phyloP scores from a whole-genome alignment of 1,284 basidiomycete genomes.

The Trichosporon coremiiforme region DNA sequence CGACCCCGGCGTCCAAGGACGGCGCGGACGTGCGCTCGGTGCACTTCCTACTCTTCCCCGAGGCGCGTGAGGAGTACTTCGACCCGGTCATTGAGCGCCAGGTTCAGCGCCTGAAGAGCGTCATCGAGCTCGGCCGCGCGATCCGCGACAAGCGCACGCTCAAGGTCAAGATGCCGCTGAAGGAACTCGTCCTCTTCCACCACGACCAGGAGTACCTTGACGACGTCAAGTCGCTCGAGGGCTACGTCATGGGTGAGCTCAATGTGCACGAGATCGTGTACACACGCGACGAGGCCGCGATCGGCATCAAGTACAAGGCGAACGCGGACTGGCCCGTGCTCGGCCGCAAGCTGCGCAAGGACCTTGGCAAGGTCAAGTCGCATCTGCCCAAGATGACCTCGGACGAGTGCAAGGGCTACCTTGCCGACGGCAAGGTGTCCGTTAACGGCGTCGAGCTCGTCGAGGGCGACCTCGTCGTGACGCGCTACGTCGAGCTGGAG shows the following conservation, averaged over 20 bases:
- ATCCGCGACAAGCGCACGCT: conserved; percentile 86
- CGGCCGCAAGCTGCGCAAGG: conserved; percentile 91
- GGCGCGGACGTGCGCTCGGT: conserved; percentile 81
- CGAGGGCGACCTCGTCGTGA: conserved; percentile 85
- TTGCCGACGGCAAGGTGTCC: conserved; percentile 72
- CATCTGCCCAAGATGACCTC: conserved; percentile 79
- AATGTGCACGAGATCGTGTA: conserved; percentile 90
- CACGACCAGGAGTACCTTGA: conserved; percentile 79
- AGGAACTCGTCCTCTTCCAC: conserved; percentile 94
- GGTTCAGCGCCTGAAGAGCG: conserved; percentile 89
- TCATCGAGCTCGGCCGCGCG: conserved; percentile 89
- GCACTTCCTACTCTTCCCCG: conserved; percentile 94
- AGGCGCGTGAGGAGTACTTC: conserved; percentile 92
- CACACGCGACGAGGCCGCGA: conserved; percentile 80
- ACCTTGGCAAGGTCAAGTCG: conserved; percentile 86
- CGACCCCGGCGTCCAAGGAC: conserved; percentile 74
- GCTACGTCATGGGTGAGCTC: conserved; percentile 92
- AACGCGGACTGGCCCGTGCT: conserved; percentile 95
- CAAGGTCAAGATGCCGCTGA: conserved; percentile 84
- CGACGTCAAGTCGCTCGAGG: conserved; percentile 80
- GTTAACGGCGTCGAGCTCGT: conserved; percentile 90
- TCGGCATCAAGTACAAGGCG: conserved; percentile 88
- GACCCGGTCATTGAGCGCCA: conserved; percentile 94
- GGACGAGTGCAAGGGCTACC: conserved; percentile 80
- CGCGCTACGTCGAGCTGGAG: conserved; percentile 80